Evolutionary conservation across 345 rosid genomes (phyloP), one percentile per base, ranked within the genome.

Genomic region (Citrus inodora): DNA sequence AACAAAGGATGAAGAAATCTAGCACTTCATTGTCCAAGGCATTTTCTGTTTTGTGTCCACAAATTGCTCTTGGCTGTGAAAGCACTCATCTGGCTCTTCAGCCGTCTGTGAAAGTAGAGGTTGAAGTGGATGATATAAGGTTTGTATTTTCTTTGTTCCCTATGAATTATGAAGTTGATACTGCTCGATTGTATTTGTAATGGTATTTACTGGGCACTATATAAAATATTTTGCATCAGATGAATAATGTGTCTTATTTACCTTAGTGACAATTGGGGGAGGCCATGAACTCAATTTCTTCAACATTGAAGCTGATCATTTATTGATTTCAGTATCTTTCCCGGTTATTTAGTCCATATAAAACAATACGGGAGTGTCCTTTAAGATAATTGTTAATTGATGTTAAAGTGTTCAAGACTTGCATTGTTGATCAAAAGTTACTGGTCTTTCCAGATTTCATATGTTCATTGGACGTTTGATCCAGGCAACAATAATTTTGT

Each of bases 111-210:
- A 85, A 89, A 78, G 90, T 94, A 80, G 98, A 96, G 56, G 92
- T 96, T 59, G 87, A 92, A 83, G 92, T 92, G 78, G 94, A 94
- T 82, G 88, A 90, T 21, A 78, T 70, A 78, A 94, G 99, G 99
- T 96, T 78, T 76, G 84, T 62, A 30, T 82, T 70, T 75, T 80
- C 75, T 61, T 67, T 68, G 40, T 79, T 75, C 38, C 16, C 79
- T 53, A 13, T 33, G 6, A 67, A 64, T 35, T 37, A 46, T 28
- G 24, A 62, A 62, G 42, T 62, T 61, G 40, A 53, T 30, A 32
- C 42, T 17, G 63, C 28, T 53, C 11, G 46, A 19, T 71, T 53
- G 16, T 9, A 53, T 9, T 70, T 28, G n/a, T 21, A 71, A 30
- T 30, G 37, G n/a, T 32, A 21, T 53, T 30, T 21, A 53, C 62